Conservation (phyloP, 208 protist genomes). For the Trypanosoma lewisi region DNA sequence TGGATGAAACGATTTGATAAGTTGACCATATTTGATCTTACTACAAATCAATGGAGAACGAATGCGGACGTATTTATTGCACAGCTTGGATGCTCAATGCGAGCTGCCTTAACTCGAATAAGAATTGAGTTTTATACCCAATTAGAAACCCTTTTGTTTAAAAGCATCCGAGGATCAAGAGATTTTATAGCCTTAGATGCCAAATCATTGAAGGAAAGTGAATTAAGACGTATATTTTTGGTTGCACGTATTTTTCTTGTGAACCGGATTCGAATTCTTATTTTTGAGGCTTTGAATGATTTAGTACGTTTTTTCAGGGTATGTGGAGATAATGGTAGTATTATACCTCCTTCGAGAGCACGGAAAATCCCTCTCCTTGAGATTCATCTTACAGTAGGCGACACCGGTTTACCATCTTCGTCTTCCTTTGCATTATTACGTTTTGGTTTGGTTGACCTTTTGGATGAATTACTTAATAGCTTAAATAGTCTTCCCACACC, state of each 20-base stretch:
- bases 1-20: constrained; percentile 61
- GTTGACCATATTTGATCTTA: constrained; percentile 56
- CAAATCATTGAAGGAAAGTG: constrained; percentile 35
- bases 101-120: constrained; percentile 65
- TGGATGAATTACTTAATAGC: constrained; percentile 51
- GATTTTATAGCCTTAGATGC: constrained; percentile 39
- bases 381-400: constrained; percentile 52
- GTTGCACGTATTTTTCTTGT: constrained; percentile 74
- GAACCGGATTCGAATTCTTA: constrained; percentile 45
- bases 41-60: constrained; percentile 30
- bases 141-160: constrained; percentile 75
- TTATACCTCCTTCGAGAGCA: constrained; percentile 34
- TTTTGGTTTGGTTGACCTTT: constrained; percentile 64
- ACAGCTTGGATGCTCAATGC: constrained; percentile 52
- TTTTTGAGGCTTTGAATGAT: constrained; percentile 51
- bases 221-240: constrained; percentile 60
- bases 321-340: constrained; percentile 13
- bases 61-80: constrained; percentile 52
- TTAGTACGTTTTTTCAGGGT: constrained; percentile 64
- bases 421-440: constrained; percentile 55
- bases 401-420: constrained; percentile 51
- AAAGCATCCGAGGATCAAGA: constrained; percentile 32
- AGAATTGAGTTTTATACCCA: constrained; percentile 83
- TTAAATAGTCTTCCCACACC: constrained; percentile 61
- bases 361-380: constrained; percentile 43